Evolutionary conservation across 495 filamentous ascomycete genomes (phyloP), one percentile per base, ranked within the genome.

Genomic region (Recurvomyces mirabilis): DNA sequence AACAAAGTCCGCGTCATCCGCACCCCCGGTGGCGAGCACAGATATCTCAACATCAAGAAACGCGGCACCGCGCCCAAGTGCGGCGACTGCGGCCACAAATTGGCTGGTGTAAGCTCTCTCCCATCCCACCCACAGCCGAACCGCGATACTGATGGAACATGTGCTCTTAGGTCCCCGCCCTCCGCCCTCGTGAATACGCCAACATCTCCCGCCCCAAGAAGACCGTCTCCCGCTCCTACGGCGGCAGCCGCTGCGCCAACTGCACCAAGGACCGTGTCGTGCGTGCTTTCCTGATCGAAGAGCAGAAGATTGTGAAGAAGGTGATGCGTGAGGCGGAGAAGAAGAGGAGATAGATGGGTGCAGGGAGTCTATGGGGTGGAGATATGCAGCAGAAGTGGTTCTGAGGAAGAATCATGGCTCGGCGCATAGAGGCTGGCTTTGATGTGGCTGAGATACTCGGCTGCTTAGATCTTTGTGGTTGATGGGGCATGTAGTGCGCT

Each of bases 221-320:
- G 82, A 94, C 84, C 60, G 91, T 99, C 66, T 84, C 87, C 72
- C 85, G 91, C 59, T 87, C 91, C 55, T 98, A 98, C 65, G 91
- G 91, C 67, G 93, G 91, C 64, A 94, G 87, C 52, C 81, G 91
- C 70, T 99, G 91, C 75, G 84, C 84, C 57, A 93, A 88, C 74
- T 99, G 91, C 68, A 91, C 96, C 59, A 89, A 89, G 72, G 93
- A 99, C 75, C 77, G 91, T 55, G 78, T 99, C 54, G 84, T 94
- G 44, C 84, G 93, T 52, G 93, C 91, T 34, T 96, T 95, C 80
- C 71, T 96, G 72, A 95, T 96, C 56, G 91, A 96, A 76, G 91
- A 99, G 78, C 91, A 99, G 75, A 96, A 96, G 86, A 95, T 99
- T 58, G 93, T 99, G 70, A 96, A 99, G 86, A 96, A 96, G 83